Evolutionary conservation across 73 alveolate species (phyloP).

Genomic region (Breviolum minutum): DNA sequence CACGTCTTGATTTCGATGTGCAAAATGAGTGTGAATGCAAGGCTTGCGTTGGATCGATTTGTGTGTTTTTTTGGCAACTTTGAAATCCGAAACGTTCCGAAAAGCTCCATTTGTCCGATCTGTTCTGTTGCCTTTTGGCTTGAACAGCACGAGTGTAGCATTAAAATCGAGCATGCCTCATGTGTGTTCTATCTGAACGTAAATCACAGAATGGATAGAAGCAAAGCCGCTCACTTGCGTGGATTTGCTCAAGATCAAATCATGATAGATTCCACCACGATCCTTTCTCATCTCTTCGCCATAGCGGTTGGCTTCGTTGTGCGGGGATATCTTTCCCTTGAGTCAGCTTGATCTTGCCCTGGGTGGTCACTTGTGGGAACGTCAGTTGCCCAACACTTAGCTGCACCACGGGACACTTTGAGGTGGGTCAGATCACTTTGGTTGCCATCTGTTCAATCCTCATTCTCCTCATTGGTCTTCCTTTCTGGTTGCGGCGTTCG

Average conservation of each 20-base stretch:
- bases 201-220: not conserved
- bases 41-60: too few species aligned
- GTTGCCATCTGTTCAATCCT: not conserved
- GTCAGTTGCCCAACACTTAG: slow-evolving; percentile 13
- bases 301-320: not conserved
- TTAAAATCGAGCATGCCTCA: not conserved
- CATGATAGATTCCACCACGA: not conserved
- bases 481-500: not conserved
- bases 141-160: too few species aligned
- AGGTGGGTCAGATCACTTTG: not conserved
- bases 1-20: too few species aligned
- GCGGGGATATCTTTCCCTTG: not conserved
- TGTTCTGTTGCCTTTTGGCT: too few species aligned
- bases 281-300: not conserved
- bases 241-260: not conserved
- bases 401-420: slow-evolving; percentile 22
- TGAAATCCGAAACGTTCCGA: too few species aligned
- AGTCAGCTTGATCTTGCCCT: not conserved
- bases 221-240: not conserved
- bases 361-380: slow-evolving; percentile 22
- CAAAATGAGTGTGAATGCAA: too few species aligned
- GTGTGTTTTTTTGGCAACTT: too few species aligned
- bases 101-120: too few species aligned
- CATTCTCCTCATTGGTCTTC: not conserved
- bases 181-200: slow-evolving; percentile 28